Evolutionary conservation across 2,329 filamentous ascomycete species (phyloP).

Genomic region (Alternaria consortialis): DNA sequence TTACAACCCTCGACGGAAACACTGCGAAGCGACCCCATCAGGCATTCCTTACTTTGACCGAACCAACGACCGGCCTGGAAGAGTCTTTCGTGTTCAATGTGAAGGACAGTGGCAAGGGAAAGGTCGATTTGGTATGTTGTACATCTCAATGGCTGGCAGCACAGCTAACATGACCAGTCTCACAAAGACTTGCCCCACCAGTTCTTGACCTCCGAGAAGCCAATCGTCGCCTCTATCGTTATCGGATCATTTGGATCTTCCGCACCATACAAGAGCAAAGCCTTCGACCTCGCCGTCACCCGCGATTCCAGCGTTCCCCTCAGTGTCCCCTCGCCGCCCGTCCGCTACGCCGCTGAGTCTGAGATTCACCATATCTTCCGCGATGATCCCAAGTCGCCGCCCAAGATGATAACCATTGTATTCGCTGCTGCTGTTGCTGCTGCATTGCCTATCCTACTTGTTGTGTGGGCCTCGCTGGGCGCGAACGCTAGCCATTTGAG

Average conservation of each 20-base stretch:
- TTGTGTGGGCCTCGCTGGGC: constrained; percentile 79
- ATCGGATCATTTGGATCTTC: constrained; percentile 86
- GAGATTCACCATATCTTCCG: constrained; percentile 95
- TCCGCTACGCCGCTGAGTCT: constrained; percentile 83
- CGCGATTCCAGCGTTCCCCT: constrained; percentile 69
- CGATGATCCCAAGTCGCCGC: constrained; percentile 79
- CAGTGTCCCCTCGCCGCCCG: constrained; percentile 69
- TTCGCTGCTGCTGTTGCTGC: constrained; percentile 79
- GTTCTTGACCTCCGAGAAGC: constrained; percentile 72
- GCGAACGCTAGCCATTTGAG: constrained; percentile 82
- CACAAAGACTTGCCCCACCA: constrained; percentile 89
- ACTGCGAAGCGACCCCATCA: constrained; percentile 89
- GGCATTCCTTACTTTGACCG: constrained; percentile 85
- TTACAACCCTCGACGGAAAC: constrained; percentile 83
- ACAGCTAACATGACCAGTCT: constrained; percentile 64
- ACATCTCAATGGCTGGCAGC: constrained; percentile 12
- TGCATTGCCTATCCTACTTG: constrained; percentile 76
- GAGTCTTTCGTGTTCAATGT: constrained; percentile 84
- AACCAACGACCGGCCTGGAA: constrained; percentile 79
- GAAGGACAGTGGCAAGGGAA: constrained; percentile 88
- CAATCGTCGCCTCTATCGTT: constrained; percentile 81
- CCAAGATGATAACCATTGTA: constrained; percentile 77
- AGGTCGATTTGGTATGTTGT: constrained; percentile 78
- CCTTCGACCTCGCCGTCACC: constrained; percentile 76
- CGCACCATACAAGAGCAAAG: constrained; percentile 70